Evolutionary conservation across 306 rosid species (phyloP), one percentile per base, ranked within the genome.

Genomic region (Citrullus amarus): DNA sequence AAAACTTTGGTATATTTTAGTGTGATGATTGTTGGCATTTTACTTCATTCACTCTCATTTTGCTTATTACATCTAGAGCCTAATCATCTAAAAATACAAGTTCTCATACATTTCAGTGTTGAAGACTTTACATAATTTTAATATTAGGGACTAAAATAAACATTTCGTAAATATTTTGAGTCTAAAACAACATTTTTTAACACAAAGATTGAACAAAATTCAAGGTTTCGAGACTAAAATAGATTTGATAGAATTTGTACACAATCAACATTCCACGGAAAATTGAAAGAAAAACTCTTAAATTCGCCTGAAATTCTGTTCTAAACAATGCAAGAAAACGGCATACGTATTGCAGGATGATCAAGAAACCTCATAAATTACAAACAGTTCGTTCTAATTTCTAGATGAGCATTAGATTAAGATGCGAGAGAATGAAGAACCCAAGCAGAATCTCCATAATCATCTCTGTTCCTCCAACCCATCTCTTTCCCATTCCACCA

Each of bases 401-500:
- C 2, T 70, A 30, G 5, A 17, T 72, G n/a, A 72, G 51, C 77
- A 46, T 70, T 15, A 72, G 28, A 72, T 72, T 72, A 4, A 72
- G 77, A 72, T 72, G 77, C 18, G 25, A 72, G 4, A 72, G 16
- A 72, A 28, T 44, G 50, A 91, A 89, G 80, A 87, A 57, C 60
- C 85, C 54, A 17, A 89, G 62, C 10, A 86, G 59, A 74, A 85
- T 84, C 70, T 80, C 85, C 82, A 77, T 63, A 3, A 82, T 60
- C 79, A 83, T 68, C 68, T 81, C 85, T 20, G 61, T 38, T 79
- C 81, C 83, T 83, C 82, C 80, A 44, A 54, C 0, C 84, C 76
- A 75, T 59, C 43, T 78, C 82, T 73, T 88, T 59, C 89, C 86
- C 84, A 58, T 86, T 25, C 86, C 88, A 3, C 87, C 89, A 67